phyloP scores from a whole-genome alignment of 768 basidiomycete genomes.

The Tubosaeta sp. region DNA sequence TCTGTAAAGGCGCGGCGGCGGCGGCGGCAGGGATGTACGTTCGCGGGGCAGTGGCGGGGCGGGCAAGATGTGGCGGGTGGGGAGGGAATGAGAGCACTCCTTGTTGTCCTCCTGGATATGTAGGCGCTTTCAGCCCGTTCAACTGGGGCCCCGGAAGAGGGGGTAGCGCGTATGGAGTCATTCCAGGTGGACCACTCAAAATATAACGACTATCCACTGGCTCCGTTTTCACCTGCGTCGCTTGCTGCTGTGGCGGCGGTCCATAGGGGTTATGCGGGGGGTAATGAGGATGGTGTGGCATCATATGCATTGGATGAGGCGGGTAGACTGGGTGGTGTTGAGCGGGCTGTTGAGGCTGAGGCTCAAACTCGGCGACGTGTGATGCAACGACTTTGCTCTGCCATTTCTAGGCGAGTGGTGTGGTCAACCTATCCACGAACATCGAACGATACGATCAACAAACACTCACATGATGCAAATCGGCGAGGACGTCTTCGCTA shows the following conservation, averaged over 20 bases:
- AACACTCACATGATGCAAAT: slow-evolving; percentile 79
- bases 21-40: slow-evolving; percentile 19
- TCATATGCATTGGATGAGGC: slow-evolving; percentile 61
- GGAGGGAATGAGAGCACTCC: slow-evolving; percentile 53
- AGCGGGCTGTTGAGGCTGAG: slow-evolving; percentile 43
- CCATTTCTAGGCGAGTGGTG: slow-evolving; percentile 70
- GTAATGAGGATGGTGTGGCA: slow-evolving; percentile 53
- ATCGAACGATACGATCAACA: slow-evolving; percentile 8
- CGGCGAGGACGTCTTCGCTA: slow-evolving; percentile 82
- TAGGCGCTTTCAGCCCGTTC: slow-evolving; percentile 46
- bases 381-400: slow-evolving; percentile 91
- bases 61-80: slow-evolving; percentile 27
- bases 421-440: slow-evolving; percentile 8
- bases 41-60: slow-evolving; percentile 19
- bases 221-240: slow-evolving; percentile 66
- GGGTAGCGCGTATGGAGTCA: slow-evolving; percentile 52
- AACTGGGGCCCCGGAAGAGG: slow-evolving; percentile 62
- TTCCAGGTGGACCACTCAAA: slow-evolving; percentile 40
- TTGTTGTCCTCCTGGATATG: slow-evolving; percentile 56
- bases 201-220: slow-evolving; percentile 69
- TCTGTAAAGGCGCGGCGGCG: slow-evolving; percentile 22
- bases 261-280: slow-evolving; percentile 49
- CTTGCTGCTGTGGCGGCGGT: slow-evolving; percentile 30
- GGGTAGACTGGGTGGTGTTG: slow-evolving; percentile 52
- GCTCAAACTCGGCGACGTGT: slow-evolving; percentile 90